phyloP scores from a whole-genome alignment of 768 basidiomycete genomes.

The Amanita inopinata region DNA sequence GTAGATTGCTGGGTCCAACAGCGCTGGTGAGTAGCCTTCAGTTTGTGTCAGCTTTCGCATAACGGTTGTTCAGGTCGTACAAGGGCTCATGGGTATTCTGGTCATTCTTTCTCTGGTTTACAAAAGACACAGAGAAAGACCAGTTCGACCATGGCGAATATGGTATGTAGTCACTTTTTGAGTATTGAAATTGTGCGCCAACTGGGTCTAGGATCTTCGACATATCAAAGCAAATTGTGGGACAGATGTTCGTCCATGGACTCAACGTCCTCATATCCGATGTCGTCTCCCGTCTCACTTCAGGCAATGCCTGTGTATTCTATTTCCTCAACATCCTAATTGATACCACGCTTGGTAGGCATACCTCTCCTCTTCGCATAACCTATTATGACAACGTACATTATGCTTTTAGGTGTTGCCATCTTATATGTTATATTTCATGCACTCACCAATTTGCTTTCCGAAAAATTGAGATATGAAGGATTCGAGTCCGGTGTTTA shows the following conservation, averaged over 20 bases:
- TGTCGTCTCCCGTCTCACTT: slow-evolving; percentile 56
- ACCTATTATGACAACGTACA: neutral
- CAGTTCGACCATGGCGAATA: slow-evolving; percentile 85
- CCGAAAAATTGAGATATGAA: slow-evolving; percentile 53
- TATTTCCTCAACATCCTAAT: slow-evolving; percentile 92
- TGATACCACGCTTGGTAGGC: slow-evolving; percentile 83
- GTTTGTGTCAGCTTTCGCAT: slow-evolving; percentile 33
- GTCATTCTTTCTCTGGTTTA: slow-evolving; percentile 82
- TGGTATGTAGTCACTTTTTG: slow-evolving; percentile 43
- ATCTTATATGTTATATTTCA: slow-evolving; percentile 71
- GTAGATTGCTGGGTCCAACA: slow-evolving; percentile 41
- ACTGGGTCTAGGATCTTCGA: slow-evolving; percentile 65
- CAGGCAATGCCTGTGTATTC: slow-evolving; percentile 79
- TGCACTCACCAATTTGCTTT: slow-evolving; percentile 51
- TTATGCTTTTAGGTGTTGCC: slow-evolving; percentile 52
- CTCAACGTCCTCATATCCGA: slow-evolving; percentile 75
- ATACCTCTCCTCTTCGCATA: too few species aligned
- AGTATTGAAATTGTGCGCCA: neutral
- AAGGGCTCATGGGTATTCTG: slow-evolving; percentile 82
- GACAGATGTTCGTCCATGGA: slow-evolving; percentile 74
- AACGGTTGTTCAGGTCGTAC: slow-evolving; percentile 61
- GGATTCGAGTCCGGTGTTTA: slow-evolving; percentile 86
- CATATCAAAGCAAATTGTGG: slow-evolving; percentile 85
- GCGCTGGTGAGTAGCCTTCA: slow-evolving; percentile 29
- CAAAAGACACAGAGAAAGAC: slow-evolving; percentile 81